Percentiles rank a stretch among this genome's conserved stretches.
These are phyloP conservation scores for Eutrema heterophyllum DNA, from an alignment of 345 rosid genomes.

Conservation along the genomic window DNA sequence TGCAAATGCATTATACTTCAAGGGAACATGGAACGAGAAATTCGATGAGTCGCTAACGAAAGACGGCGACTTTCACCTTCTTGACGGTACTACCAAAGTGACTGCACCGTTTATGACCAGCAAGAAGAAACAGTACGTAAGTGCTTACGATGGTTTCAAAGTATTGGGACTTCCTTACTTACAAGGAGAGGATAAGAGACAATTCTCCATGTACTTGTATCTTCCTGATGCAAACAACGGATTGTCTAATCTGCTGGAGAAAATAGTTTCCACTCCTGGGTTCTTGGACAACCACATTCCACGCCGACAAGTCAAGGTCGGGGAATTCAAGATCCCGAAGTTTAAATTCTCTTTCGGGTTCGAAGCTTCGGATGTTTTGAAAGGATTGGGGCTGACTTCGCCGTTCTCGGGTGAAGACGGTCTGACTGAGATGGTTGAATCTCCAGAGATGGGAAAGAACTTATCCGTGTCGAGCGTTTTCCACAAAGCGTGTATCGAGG, in stretches of 20 bases:
- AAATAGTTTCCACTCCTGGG: constrained; percentile 38
- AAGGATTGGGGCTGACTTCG: constrained; percentile 44
- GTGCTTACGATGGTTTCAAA: constrained; percentile 56
- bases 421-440: constrained; percentile 56
- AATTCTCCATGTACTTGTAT: constrained; percentile 68
- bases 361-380: constrained; percentile 46
- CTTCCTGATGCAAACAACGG: constrained; percentile 68
- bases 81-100: constrained; percentile 44
- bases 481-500: constrained; percentile 63
- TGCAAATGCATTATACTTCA: constrained; percentile 79
- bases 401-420: constrained; percentile 56
- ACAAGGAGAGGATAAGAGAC: constrained; percentile 60
- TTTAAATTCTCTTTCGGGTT: constrained; percentile 56
- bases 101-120: constrained; percentile 74
- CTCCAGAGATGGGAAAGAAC: constrained; percentile 33
- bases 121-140: constrained; percentile 48
- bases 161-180: constrained; percentile 71
- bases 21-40: constrained; percentile 70
- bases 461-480: constrained; percentile 46
- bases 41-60: constrained; percentile 50
- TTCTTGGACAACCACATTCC: constrained; percentile 56
- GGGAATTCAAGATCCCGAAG: constrained; percentile 55
- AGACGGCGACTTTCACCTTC: constrained; percentile 62
- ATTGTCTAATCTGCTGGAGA: constrained; percentile 45
- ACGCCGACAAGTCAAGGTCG: constrained; percentile 26